Conservation (phyloP, 2,329 filamentous ascomycete genomes). For the Periconia macrospinosa region DNA sequence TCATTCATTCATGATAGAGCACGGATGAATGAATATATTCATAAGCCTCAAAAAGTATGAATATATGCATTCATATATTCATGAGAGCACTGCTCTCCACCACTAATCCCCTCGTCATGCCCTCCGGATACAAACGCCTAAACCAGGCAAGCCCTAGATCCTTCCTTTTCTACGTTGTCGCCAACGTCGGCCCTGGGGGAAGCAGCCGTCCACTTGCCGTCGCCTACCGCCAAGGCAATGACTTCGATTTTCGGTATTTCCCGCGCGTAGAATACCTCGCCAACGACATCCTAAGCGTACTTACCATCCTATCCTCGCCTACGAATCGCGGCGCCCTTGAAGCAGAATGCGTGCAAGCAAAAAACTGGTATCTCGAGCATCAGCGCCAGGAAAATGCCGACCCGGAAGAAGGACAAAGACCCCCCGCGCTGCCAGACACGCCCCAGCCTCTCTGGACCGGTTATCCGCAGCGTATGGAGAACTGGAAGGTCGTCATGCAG, state of each 20-base stretch:
- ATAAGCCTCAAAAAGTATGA: too few species aligned
- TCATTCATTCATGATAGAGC: too few species aligned
- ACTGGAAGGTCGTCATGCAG: conserved; percentile 5
- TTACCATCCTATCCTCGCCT: conserved; percentile 5
- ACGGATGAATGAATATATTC: too few species aligned
- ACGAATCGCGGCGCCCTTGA: conserved; percentile 3
- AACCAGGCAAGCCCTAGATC: conserved; percentile 3
- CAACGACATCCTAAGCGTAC: conserved; percentile 6
- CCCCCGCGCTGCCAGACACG: conserved; percentile 5
- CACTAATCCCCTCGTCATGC: conserved; percentile 4
- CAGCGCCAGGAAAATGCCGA: conserved; percentile 4
- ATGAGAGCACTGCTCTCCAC: background rate
- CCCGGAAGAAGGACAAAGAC: conserved; percentile 2
- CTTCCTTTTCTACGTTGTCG: conserved; percentile 10
- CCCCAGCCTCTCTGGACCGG: conserved; percentile 4
- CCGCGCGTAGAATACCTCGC: conserved; percentile 4
- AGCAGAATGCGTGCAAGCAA: conserved; percentile 5
- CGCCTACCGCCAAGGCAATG: conserved; percentile 13
- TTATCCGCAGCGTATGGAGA: conserved; percentile 1
- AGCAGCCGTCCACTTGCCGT: conserved; percentile 11
- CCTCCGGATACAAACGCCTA: conserved; percentile 8
- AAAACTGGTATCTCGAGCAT: conserved; percentile 6
- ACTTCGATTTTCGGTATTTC: background rate
- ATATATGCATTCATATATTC: too few species aligned
- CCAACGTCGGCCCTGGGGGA: conserved; percentile 10